Percentiles rank a stretch among this genome's conserved stretches.
phyloP scores from a whole-genome alignment of 208 protist species.

The Spongospora subterranea region DNA sequence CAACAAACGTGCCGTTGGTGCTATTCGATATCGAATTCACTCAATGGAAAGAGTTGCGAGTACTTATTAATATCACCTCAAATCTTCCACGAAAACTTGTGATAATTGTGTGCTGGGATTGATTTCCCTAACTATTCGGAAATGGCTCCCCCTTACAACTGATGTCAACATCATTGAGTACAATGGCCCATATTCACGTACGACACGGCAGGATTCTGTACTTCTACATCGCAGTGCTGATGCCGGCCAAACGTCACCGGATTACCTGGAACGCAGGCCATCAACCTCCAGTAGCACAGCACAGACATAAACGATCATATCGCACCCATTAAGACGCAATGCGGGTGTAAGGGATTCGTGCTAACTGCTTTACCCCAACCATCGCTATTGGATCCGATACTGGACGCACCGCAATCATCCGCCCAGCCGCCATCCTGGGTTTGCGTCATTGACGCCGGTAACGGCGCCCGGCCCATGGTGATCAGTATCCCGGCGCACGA shows the following conservation, averaged over 20 bases:
- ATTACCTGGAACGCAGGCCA: too few species aligned
- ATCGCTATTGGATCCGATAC: background rate
- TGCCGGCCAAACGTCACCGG: constrained; percentile 19
- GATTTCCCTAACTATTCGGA: background rate
- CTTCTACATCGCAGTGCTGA: constrained; percentile 30
- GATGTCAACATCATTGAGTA: background rate
- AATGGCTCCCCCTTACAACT: background rate
- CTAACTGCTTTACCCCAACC: constrained; percentile 1
- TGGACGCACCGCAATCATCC: constrained; percentile 14
- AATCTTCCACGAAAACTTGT: constrained; percentile 39
- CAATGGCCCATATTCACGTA: background rate
- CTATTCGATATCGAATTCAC: background rate
- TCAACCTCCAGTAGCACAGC: background rate
- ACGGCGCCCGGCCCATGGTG: too few species aligned
- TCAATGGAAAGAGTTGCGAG: background rate
- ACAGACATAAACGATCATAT: background rate
- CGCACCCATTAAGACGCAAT: constrained; percentile 8
- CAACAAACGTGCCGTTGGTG: constrained; percentile 46
- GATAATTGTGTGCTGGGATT: background rate
- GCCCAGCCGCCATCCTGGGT: constrained; percentile 35
- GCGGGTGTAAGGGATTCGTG: constrained; percentile 9
- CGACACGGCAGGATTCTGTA: constrained; percentile 50
- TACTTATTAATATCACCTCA: background rate
- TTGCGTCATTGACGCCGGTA: background rate
- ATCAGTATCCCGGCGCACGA: too few species aligned